phyloP scores from a whole-genome alignment of 2,329 filamentous ascomycete genomes.

The Graphilbum sp. region DNA sequence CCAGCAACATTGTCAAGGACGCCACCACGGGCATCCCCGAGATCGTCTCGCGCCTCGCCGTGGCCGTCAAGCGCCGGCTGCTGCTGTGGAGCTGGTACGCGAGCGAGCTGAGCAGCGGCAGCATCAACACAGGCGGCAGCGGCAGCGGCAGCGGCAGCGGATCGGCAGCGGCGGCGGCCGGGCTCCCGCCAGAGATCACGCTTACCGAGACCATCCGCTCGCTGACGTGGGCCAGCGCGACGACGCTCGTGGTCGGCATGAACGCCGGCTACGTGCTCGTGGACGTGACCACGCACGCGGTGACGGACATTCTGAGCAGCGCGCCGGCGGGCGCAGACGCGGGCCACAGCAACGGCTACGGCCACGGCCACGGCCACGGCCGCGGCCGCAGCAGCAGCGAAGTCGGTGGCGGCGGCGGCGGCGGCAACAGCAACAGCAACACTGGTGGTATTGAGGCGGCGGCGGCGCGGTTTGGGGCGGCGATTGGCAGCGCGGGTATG shows the following conservation, averaged over 20 bases:
- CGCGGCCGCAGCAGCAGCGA: slow-evolving; percentile 22
- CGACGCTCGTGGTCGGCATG: slow-evolving; percentile 76
- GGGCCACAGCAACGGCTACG: slow-evolving; percentile 50
- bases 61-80: slow-evolving; percentile 81
- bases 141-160: background rate
- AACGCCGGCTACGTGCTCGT: slow-evolving; percentile 83
- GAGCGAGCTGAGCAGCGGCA: slow-evolving; percentile 51
- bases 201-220: slow-evolving; percentile 74
- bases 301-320: slow-evolving; percentile 63
- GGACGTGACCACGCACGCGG: slow-evolving; percentile 57
- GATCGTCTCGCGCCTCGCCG: slow-evolving; percentile 80
- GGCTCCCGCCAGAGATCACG: slow-evolving; percentile 56
- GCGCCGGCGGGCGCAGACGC: slow-evolving; percentile 40
- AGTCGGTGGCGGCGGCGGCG: slow-evolving; percentile 30
- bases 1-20: slow-evolving; percentile 90
- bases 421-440: too few species aligned
- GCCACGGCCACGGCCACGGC: too few species aligned
- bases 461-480: slow-evolving; percentile 59
- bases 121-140: background rate
- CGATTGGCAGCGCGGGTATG: slow-evolving; percentile 65
- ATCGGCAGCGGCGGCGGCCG: too few species aligned
- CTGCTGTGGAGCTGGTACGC: slow-evolving; percentile 93
- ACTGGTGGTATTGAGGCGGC: too few species aligned
- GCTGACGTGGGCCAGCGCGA: slow-evolving; percentile 80
- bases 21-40: slow-evolving; percentile 72